phyloP scores from a whole-genome alignment of 129 eudicot genomes.

The Pulicaria dysenterica region DNA sequence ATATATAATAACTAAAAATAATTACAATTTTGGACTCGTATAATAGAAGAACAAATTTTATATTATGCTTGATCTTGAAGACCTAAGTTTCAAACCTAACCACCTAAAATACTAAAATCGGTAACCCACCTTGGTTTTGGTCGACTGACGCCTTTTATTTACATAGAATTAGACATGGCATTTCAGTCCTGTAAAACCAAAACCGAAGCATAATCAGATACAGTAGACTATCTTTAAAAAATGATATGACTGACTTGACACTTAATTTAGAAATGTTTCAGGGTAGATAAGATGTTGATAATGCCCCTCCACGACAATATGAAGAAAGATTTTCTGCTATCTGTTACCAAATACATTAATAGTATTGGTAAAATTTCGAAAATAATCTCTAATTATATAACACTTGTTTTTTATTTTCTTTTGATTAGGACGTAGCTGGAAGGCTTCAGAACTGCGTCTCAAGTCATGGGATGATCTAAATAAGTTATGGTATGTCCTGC shows the following conservation, averaged over 20 bases:
- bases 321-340: background rate
- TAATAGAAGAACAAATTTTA: background rate
- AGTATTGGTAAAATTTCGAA: too few relatives aligned
- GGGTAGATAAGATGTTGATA: background rate
- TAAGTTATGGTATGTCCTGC: slow-evolving; percentile 87
- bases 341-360: too few relatives aligned
- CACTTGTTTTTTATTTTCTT: background rate
- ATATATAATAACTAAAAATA: background rate
- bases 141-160: too few relatives aligned
- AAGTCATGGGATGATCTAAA: slow-evolving; percentile 96
- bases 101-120: too few relatives aligned
- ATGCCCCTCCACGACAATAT: background rate
- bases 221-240: background rate
- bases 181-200: too few relatives aligned
- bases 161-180: too few relatives aligned
- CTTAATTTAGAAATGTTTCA: background rate
- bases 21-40: background rate
- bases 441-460: slow-evolving; percentile 87
- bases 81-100: too few relatives aligned
- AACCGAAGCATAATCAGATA: background rate
- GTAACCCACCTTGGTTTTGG: too few relatives aligned
- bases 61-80: too few relatives aligned
- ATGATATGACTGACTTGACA: background rate
- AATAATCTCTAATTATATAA: too few relatives aligned
- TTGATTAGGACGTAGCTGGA: slow-evolving; percentile 78